Evolutionary conservation across 495 filamentous ascomycete genomes (phyloP).

Genomic region (Aspergillus kassunensis): DNA sequence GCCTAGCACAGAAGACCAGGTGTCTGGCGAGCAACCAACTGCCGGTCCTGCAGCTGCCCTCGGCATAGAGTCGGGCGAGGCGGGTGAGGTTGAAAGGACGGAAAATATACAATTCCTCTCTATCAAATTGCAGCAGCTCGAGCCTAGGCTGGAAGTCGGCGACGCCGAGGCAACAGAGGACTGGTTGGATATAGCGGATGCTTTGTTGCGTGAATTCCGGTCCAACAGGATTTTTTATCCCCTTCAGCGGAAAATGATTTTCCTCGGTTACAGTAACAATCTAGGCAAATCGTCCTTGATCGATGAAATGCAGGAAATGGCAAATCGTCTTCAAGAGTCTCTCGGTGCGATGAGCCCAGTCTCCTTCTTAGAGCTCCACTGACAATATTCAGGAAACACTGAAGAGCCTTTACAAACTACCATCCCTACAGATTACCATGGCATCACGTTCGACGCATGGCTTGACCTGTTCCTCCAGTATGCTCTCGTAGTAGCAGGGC

Average conservation of each 20-base stretch:
- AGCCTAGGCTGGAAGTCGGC: slow-evolving; percentile 47
- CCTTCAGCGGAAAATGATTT: slow-evolving; percentile 63
- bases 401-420: slow-evolving; percentile 29
- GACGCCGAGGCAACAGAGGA: slow-evolving; percentile 50
- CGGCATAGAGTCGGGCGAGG: slow-evolving; percentile 15
- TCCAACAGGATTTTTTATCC: slow-evolving; percentile 74
- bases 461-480: slow-evolving; percentile 88
- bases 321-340: slow-evolving; percentile 53
- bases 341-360: slow-evolving; percentile 36
- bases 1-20: not conserved
- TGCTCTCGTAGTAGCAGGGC: slow-evolving; percentile 65
- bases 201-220: slow-evolving; percentile 75
- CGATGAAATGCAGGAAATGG: slow-evolving; percentile 67
- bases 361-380: not conserved
- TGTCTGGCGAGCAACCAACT: slow-evolving; percentile 16
- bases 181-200: slow-evolving; percentile 73
- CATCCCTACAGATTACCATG: slow-evolving; percentile 65
- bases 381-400: slow-evolving; percentile 16
- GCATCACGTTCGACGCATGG: slow-evolving; percentile 77
- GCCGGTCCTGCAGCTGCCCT: slow-evolving; percentile 15
- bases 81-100: slow-evolving; percentile 37
- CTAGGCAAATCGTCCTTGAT: slow-evolving; percentile 38
- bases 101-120: slow-evolving; percentile 58
- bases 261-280: slow-evolving; percentile 57
- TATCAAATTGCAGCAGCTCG: slow-evolving; percentile 48